These are phyloP conservation scores for Hypoxylon sp. DNA, from an alignment of 2,329 filamentous ascomycete species.

Conservation along the genomic window DNA sequence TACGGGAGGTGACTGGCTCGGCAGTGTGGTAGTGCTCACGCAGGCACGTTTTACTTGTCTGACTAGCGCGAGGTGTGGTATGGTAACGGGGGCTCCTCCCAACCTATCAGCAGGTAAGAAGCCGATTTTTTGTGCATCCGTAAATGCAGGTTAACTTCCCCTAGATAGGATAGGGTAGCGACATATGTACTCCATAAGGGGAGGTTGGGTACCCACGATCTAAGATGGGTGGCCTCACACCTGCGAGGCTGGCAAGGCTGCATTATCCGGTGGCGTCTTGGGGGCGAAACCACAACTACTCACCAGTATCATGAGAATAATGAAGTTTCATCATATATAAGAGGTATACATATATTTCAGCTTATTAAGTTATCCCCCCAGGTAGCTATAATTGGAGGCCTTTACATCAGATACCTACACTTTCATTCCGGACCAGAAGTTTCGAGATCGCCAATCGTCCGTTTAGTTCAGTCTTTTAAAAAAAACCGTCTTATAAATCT, in stretches of 20 bases:
- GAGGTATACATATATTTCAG: no score
- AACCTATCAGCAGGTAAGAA: slow-evolving; percentile 31
- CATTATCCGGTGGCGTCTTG: slow-evolving; percentile 16
- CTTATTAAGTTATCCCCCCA: slow-evolving; percentile 7
- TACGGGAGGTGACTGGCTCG: slow-evolving; percentile 38
- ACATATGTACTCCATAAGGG: slow-evolving; percentile 17
- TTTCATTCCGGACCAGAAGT: not conserved
- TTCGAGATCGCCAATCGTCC: not conserved
- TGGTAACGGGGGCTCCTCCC: slow-evolving; percentile 10
- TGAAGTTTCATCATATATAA: slow-evolving; percentile 3
- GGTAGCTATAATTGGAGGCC: not conserved
- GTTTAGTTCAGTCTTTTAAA: not conserved
- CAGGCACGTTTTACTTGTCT: slow-evolving; percentile 40
- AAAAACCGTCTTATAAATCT: slow-evolving; percentile 24
- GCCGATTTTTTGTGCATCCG: slow-evolving; percentile 23
- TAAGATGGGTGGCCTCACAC: slow-evolving; percentile 42
- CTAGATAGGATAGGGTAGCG: slow-evolving; percentile 23
- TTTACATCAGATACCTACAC: not conserved
- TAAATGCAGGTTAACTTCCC: slow-evolving; percentile 34
- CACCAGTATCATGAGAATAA: slow-evolving; percentile 6
- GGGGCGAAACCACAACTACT: slow-evolving; percentile 29
- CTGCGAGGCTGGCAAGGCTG: slow-evolving; percentile 42
- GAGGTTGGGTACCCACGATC: slow-evolving; percentile 32
- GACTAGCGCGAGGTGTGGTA: slow-evolving; percentile 24
- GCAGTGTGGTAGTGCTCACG: slow-evolving; percentile 41